These are phyloP conservation scores for Hysterium pulicare DNA, from an alignment of 2,329 filamentous ascomycete genomes.

Conservation along the genomic window DNA sequence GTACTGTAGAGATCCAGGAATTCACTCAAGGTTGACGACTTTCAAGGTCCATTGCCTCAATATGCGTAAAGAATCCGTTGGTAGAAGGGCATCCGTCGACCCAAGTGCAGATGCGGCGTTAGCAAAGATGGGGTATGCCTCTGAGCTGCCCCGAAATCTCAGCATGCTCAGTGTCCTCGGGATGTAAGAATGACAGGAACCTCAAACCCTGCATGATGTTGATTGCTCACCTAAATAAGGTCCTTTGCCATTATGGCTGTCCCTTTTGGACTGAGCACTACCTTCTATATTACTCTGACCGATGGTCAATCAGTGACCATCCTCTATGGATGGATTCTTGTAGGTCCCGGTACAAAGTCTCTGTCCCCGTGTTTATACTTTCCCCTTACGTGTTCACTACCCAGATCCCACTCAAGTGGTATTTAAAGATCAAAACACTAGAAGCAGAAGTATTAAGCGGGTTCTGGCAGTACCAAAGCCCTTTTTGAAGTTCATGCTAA, in stretches of 20 bases:
- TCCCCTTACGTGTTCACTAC: too few relatives aligned
- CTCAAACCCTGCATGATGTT: not conserved
- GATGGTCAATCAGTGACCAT: constrained; percentile 68
- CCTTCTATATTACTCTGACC: constrained; percentile 64
- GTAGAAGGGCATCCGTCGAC: constrained; percentile 24
- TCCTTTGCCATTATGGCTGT: constrained; percentile 75
- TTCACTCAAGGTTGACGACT: too few relatives aligned
- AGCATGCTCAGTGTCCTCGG: constrained; percentile 69
- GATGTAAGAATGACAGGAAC: constrained; percentile 43
- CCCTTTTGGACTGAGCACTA: constrained; percentile 65
- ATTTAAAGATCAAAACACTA: too few relatives aligned
- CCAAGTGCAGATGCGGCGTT: constrained; percentile 57
- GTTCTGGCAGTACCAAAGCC: too few relatives aligned
- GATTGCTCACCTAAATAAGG: constrained; percentile 27
- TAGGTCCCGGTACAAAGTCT: too few relatives aligned
- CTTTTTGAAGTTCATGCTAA: too few relatives aligned
- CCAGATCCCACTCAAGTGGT: too few relatives aligned
- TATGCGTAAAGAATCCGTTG: too few relatives aligned
- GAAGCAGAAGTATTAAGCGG: too few relatives aligned
- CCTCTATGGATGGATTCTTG: constrained; percentile 67
- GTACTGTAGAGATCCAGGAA: too few relatives aligned
- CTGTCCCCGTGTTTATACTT: too few relatives aligned
- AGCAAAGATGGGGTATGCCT: constrained; percentile 65
- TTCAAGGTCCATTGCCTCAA: too few relatives aligned
- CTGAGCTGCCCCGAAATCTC: constrained; percentile 63